Percentiles rank a stretch among this genome's conserved stretches.
Conservation (phyloP, 1,284 basidiomycete genomes). For the Rhodotorula glutinis region DNA sequence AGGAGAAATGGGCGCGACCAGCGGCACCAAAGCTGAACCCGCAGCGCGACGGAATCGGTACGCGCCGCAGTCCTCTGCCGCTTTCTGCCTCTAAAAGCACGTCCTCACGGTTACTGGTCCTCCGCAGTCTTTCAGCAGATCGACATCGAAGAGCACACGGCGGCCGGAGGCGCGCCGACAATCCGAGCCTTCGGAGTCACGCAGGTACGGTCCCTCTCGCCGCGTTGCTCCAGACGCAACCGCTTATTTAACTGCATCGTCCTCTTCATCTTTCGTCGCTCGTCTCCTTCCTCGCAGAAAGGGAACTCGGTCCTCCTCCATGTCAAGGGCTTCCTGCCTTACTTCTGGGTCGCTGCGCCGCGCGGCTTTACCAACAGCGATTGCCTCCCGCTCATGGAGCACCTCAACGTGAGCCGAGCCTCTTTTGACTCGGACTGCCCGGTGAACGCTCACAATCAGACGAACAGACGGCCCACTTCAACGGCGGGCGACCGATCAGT, state of each 20-base stretch:
- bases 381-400: constrained; percentile 61
- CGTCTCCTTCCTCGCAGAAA: constrained; percentile 45
- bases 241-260: not conserved
- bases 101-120: too few species aligned
- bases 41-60: constrained; percentile 62
- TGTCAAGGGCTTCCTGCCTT: constrained; percentile 77
- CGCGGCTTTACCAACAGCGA: constrained; percentile 73
- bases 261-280: not conserved
- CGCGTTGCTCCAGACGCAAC: not conserved
- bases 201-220: constrained; percentile 55
- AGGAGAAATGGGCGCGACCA: constrained; percentile 69
- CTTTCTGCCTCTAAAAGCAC: not conserved
- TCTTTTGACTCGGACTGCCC: not conserved
- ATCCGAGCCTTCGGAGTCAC: constrained; percentile 86
- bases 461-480: constrained; percentile 33
- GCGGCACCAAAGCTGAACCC: constrained; percentile 58
- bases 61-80: constrained; percentile 29
- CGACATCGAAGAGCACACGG: constrained; percentile 74
- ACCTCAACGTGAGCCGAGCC: constrained; percentile 69
- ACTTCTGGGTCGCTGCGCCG: constrained; percentile 84
- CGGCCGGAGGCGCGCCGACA: constrained; percentile 55
- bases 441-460: too few species aligned
- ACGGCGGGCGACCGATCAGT: constrained; percentile 39
- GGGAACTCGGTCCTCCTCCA: constrained; percentile 84
- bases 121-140: constrained; percentile 77